Conservation (phyloP, 257 asterid species). For the Solanum pimpinellifolium region DNA sequence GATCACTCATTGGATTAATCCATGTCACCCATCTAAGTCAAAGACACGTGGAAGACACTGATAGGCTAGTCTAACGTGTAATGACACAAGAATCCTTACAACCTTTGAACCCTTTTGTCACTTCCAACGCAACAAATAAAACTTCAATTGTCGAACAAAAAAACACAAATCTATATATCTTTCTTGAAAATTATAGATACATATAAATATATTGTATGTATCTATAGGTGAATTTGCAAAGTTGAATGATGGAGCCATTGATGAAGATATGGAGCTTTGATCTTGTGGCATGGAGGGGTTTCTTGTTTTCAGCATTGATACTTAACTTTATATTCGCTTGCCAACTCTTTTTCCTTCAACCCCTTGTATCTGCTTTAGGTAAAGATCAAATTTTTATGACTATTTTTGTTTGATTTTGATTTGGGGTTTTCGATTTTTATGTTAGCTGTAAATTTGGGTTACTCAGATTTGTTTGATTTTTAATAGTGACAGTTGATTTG, state of each 20-base stretch:
- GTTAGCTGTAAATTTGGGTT: not conserved
- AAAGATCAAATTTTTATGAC: not conserved
- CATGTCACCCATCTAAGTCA: not conserved
- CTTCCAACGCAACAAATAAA: not conserved
- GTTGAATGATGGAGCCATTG: conserved; percentile 14
- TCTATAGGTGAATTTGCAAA: not conserved
- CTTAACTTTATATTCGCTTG: conserved; percentile 66
- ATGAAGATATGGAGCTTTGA: conserved; percentile 40
- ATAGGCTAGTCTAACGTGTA: conserved; percentile 45
- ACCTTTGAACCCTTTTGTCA: not conserved
- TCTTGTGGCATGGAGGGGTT: conserved; percentile 56
- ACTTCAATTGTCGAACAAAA: not conserved
- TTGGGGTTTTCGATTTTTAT: not conserved
- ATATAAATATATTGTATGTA: not conserved
- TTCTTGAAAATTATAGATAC: not conserved
- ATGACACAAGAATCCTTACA: conserved; percentile 9
- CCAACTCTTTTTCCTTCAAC: conserved; percentile 70
- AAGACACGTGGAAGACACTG: conserved; percentile 25
- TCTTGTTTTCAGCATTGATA: conserved; percentile 24
- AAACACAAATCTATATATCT: not conserved
- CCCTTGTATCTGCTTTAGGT: conserved; percentile 73
- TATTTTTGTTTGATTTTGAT: not conserved
- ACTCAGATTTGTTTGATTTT: not conserved
- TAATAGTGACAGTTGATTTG: not conserved
- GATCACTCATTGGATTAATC: not conserved